phyloP scores from a whole-genome alignment of 345 rosid genomes.

The Gossypium arboreum region DNA sequence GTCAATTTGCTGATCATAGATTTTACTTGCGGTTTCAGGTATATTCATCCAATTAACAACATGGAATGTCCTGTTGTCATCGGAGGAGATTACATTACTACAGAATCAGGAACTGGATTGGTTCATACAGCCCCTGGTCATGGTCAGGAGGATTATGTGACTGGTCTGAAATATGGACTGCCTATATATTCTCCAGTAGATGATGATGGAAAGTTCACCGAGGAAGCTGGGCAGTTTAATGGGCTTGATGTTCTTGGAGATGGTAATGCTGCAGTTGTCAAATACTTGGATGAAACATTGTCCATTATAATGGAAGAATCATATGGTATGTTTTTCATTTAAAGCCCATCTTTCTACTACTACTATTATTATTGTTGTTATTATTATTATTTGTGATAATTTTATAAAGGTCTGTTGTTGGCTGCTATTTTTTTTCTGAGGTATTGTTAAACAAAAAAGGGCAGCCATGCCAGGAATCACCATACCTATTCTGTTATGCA shows the following conservation, averaged over 20 bases:
- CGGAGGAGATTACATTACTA: slow-evolving; percentile 94
- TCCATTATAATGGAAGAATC: slow-evolving; percentile 80
- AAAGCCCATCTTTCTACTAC: not conserved
- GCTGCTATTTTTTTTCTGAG: slow-evolving; percentile 5
- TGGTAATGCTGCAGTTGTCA: slow-evolving; percentile 79
- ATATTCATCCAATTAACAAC: slow-evolving; percentile 68
- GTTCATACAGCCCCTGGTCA: slow-evolving; percentile 99
- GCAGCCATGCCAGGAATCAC: slow-evolving; percentile 7
- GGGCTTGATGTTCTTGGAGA: slow-evolving; percentile 95
- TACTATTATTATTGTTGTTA: not conserved
- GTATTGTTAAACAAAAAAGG: not conserved
- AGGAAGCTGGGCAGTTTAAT: slow-evolving; percentile 78
- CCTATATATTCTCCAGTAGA: slow-evolving; percentile 79
- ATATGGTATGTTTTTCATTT: slow-evolving; percentile 49
- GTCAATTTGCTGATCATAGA: slow-evolving; percentile 10
- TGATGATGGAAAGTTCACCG: slow-evolving; percentile 88
- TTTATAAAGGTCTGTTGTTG: slow-evolving; percentile 1
- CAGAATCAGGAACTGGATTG: slow-evolving; percentile 97
- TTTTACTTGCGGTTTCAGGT: slow-evolving; percentile 48
- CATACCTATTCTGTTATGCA: slow-evolving; percentile 31
- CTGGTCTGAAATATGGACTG: slow-evolving; percentile 83
- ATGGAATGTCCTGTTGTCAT: slow-evolving; percentile 77
- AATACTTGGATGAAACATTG: slow-evolving; percentile 66
- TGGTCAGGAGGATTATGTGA: slow-evolving; percentile 93
- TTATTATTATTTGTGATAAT: slow-evolving; percentile 12